Conservation (phyloP, 352 stramenopile species). For the Thraustochytrium sp. region DNA sequence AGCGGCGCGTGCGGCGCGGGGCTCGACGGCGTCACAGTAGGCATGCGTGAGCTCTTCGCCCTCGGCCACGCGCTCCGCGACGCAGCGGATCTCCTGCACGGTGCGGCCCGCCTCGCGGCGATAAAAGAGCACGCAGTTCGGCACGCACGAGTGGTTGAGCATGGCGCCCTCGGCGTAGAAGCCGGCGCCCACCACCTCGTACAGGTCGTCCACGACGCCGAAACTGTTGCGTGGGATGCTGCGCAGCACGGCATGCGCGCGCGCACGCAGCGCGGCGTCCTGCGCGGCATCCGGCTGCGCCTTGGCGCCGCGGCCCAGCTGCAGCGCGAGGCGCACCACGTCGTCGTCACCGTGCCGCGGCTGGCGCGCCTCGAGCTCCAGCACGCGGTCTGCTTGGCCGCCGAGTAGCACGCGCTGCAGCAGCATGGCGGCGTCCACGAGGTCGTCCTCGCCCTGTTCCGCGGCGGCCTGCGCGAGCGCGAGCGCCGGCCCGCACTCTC, state of each 20-base stretch:
- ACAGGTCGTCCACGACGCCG: constrained; percentile 19
- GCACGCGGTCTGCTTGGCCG: not conserved
- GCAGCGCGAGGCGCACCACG: not conserved
- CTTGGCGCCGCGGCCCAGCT: not conserved
- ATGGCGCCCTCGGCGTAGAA: constrained; percentile 6
- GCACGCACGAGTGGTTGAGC: constrained; percentile 25
- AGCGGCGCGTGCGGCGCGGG: not conserved
- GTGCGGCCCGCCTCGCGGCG: not conserved
- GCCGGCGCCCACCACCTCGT: not conserved
- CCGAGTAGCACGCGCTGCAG: not conserved
- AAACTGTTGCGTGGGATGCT: constrained; percentile 14
- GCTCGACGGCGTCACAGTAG: constrained; percentile 14
- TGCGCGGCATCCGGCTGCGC: not conserved
- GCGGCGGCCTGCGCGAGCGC: not conserved
- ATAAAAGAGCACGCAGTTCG: constrained; percentile 27
- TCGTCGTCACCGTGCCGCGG: not conserved
- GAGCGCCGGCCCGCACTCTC: constrained; percentile 54
- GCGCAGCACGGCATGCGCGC: not conserved
- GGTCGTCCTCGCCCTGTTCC: not conserved
- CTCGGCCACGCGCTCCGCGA: not conserved
- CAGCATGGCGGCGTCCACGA: not conserved
- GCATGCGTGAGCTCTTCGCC: constrained; percentile 8
- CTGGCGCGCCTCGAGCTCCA: not conserved
- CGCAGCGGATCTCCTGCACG: not conserved
- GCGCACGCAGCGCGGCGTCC: not conserved